Evolutionary conservation across 2,329 filamentous ascomycete genomes (phyloP).

Genomic region (Ophiocordyceps australis): DNA sequence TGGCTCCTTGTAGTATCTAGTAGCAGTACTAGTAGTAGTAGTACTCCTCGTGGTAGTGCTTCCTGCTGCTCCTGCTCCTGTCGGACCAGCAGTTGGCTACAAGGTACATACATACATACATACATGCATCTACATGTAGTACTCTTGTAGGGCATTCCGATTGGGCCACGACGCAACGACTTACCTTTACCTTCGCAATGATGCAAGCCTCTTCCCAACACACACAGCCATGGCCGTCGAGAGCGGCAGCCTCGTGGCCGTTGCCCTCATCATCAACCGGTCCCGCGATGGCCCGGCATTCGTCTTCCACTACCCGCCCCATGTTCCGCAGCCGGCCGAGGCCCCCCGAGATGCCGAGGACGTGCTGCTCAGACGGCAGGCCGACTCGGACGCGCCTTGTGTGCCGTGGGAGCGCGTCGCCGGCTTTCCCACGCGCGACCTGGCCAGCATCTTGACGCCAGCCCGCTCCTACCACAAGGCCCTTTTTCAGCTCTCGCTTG

Average conservation of each 20-base stretch:
- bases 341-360: constrained; percentile 30
- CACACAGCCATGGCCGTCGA: too few species aligned
- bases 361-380: constrained; percentile 25
- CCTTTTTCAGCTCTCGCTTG: constrained; percentile 65
- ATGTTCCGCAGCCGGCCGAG: constrained; percentile 18
- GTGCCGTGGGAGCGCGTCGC: constrained; percentile 57
- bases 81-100: too few species aligned
- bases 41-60: too few species aligned
- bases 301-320: constrained; percentile 77
- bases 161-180: too few species aligned
- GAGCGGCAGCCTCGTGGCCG: constrained; percentile 34
- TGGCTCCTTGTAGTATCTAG: too few species aligned
- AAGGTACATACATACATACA: too few species aligned
- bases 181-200: too few species aligned
- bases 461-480: constrained; percentile 61
- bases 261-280: constrained; percentile 56
- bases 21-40: too few species aligned
- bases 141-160: too few species aligned
- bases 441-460: constrained; percentile 67
- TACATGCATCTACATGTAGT: too few species aligned
- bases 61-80: too few species aligned
- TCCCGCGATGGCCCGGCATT: constrained; percentile 65
- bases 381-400: constrained; percentile 18
- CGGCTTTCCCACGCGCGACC: constrained; percentile 55
- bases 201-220: too few species aligned